Evolutionary conservation across 192 early-diverging fungal genomes (phyloP).

Genomic region (Irineochytrium annulatum): DNA sequence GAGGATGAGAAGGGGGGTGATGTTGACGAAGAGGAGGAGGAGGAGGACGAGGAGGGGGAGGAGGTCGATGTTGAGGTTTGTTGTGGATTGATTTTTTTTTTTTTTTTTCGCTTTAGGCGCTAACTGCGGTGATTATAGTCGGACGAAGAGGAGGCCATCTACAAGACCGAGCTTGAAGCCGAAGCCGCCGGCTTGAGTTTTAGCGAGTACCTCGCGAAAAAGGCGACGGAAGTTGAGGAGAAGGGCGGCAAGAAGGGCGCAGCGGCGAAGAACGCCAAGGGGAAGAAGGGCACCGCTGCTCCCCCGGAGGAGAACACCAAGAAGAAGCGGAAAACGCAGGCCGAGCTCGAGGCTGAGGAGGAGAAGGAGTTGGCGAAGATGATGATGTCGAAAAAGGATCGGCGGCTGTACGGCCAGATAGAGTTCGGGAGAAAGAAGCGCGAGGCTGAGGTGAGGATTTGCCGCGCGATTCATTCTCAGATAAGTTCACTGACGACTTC

Average conservation of each 20-base stretch:
- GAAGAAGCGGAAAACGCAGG: conserved; percentile 53
- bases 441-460: conserved; percentile 49
- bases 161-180: conserved; percentile 63
- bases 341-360: conserved; percentile 59
- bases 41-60: conserved; percentile 57
- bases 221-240: conserved; percentile 38
- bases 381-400: conserved; percentile 85
- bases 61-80: conserved; percentile 21
- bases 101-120: background rate
- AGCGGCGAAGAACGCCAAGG: conserved; percentile 34
- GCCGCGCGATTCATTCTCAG: background rate
- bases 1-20: conserved; percentile 58
- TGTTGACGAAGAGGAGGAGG: conserved; percentile 40
- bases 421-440: conserved; percentile 69
- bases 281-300: background rate
- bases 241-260: conserved; percentile 9
- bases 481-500: background rate
- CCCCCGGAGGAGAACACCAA: conserved; percentile 12
- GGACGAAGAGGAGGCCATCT: conserved; percentile 43
- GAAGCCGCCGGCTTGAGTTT: conserved; percentile 66
- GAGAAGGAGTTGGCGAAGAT: conserved; percentile 68
- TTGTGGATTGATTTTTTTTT: background rate
- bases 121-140: conserved; percentile 2
- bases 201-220: conserved; percentile 56
- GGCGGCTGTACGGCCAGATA: conserved; percentile 74